Base-by-base conservation (phyloP, 2,329 filamentous ascomycete genomes). In the Exophiala spinifera region DNA sequence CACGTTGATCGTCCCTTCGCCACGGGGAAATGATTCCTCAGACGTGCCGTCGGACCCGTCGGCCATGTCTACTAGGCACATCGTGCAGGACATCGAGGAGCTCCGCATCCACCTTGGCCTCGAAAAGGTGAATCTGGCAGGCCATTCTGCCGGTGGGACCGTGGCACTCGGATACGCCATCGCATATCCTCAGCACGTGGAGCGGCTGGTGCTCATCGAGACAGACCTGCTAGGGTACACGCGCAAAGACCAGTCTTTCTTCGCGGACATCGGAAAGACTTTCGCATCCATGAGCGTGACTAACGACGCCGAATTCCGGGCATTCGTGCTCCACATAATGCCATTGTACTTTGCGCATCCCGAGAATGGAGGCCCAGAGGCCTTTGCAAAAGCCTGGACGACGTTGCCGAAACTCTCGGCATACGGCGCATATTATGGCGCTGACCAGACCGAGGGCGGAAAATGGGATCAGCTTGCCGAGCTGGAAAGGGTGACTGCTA, bases 161-260 rank as follows among this genome's bases (percentile, higher is more conserved):
- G 63, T 68, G n/a, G 65, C 56, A 4, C 54, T 67, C 5, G 63
- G 56, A 3, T 68, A 67, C 34, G 65, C 65, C 6, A 62, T 66
- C 52, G 46, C 48, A 17, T 64, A 56, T 53, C 63, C 65, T 2
- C 23, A 44, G 4, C 52, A 55, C 11, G 61, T 68, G 3, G 53
- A 55, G n/a, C 63, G 52, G 19, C 46, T 68, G 3, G 47, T 67
- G 8, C 61, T 67, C 1, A 20, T 66, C 28, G 55, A 61, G 19
- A 61, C 64, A 25, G 57, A 64, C 40, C 39, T 68, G 33, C 43
- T 63, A 20, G 64, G 65, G 10, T 54, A 49, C 17, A 47, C 57
- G 19, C 49, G 54, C 8, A 43, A 56, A 36, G 50, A 62, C 13
- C 50, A 61, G 20, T 39, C 40, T 15, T 55, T 59, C 19, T 65